Evolutionary conservation across 2,329 filamentous ascomycete genomes (phyloP).

Genomic region (Aureobasidium namibiae): DNA sequence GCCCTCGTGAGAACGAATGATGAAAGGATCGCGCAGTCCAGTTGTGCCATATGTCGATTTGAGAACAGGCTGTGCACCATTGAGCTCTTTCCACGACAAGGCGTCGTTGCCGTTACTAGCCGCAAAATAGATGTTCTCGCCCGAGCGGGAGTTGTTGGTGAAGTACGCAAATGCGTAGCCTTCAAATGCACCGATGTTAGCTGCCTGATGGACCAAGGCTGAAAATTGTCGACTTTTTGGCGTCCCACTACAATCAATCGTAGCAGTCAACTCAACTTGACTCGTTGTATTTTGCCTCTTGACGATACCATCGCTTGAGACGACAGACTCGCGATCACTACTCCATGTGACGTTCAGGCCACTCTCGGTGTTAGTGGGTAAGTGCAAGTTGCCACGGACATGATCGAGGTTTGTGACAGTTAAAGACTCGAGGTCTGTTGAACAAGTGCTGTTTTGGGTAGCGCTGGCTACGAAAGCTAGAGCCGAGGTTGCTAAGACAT

Average conservation of each 20-base stretch:
- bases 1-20: conserved; percentile 44
- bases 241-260: background rate
- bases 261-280: background rate
- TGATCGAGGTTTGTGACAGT: background rate
- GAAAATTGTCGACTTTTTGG: background rate
- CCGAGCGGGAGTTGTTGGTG: conserved; percentile 35
- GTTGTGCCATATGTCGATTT: conserved; percentile 40
- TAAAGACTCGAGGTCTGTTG: background rate
- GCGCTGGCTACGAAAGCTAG: background rate
- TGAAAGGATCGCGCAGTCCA: conserved; percentile 46
- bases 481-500: background rate
- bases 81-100: conserved; percentile 43
- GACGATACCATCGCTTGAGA: background rate
- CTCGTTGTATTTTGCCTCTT: background rate
- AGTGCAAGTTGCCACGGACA: background rate
- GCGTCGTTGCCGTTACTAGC: conserved; percentile 47
- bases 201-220: background rate
- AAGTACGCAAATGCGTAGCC: conserved; percentile 49
- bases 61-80: conserved; percentile 39
- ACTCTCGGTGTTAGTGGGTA: background rate
- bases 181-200: conserved; percentile 6
- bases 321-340: background rate
- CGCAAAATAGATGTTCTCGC: conserved; percentile 47
- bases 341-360: background rate
- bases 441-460: background rate